These are phyloP conservation scores for Barbarea vulgaris DNA, from an alignment of 345 rosid genomes.

Conservation along the genomic window DNA sequence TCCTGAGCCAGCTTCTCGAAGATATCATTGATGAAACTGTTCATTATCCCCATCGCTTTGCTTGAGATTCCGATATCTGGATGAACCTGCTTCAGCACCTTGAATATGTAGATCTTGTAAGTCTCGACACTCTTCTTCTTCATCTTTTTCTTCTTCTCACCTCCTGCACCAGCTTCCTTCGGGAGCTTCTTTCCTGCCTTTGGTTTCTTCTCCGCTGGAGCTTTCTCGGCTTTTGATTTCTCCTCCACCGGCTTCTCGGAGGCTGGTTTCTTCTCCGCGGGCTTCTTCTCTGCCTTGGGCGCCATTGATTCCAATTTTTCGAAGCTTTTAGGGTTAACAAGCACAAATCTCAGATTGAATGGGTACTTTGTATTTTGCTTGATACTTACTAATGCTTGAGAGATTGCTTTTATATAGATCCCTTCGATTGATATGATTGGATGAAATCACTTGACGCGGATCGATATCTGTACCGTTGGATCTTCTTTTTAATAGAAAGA, in stretches of 20 bases:
- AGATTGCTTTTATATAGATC: conserved; percentile 22
- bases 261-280: conserved; percentile 71
- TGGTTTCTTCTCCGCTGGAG: conserved; percentile 88
- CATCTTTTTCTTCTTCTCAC: conserved; percentile 78
- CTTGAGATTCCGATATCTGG: conserved; percentile 66
- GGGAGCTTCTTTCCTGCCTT: conserved; percentile 88
- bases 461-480: conserved; percentile 14
- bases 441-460: conserved; percentile 6
- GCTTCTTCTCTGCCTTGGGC: conserved; percentile 72
- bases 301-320: conserved; percentile 12
- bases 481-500: background rate
- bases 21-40: conserved; percentile 74
- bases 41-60: conserved; percentile 86
- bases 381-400: background rate
- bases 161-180: conserved; percentile 59
- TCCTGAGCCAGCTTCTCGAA: conserved; percentile 77
- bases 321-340: background rate
- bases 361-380: background rate
- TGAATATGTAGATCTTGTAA: conserved; percentile 88
- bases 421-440: conserved; percentile 18
- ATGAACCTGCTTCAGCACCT: conserved; percentile 64
- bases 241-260: conserved; percentile 68
- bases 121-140: conserved; percentile 73
- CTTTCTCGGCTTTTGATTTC: conserved; percentile 74
- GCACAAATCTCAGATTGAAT: conserved; percentile 13